A percentile compares a stretch with the other conserved stretches of the same genome.
phyloP scores from a whole-genome alignment of 2,329 filamentous ascomycete genomes.

The Cytospora piceicola region DNA sequence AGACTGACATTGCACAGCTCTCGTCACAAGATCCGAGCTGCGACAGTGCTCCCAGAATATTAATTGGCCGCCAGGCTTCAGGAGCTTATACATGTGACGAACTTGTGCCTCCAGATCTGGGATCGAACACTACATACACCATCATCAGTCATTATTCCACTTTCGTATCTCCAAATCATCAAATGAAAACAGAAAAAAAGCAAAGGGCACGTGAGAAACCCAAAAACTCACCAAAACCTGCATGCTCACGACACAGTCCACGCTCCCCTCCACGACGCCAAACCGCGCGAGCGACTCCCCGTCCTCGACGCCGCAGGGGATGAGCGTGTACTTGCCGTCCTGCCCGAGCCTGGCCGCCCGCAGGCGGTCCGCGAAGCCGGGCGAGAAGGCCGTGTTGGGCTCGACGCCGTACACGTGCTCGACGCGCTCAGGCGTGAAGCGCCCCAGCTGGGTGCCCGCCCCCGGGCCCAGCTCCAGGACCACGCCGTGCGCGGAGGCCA shows the following conservation, averaged over 20 bases:
- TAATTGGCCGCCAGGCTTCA: slow-evolving; percentile 51
- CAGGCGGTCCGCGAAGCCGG: slow-evolving; percentile 39
- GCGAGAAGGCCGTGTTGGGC: slow-evolving; percentile 42
- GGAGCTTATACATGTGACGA: slow-evolving; percentile 43
- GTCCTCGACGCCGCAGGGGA: slow-evolving; percentile 46
- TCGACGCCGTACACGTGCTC: slow-evolving; percentile 46
- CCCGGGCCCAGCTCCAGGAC: slow-evolving; percentile 51
- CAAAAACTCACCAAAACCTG: slow-evolving; percentile 42
- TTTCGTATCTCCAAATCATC: neutral
- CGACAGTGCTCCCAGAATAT: slow-evolving; percentile 51
- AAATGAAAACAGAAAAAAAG: too few species aligned
- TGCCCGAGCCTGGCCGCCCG: slow-evolving; percentile 36
- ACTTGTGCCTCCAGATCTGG: slow-evolving; percentile 36
- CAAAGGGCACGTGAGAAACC: too few species aligned
- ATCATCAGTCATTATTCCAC: neutral
- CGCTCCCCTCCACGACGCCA: slow-evolving; percentile 41
- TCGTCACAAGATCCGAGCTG: slow-evolving; percentile 38
- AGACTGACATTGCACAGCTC: slow-evolving; percentile 38
- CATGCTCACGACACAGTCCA: slow-evolving; percentile 48
- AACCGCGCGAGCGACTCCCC: slow-evolving; percentile 41
- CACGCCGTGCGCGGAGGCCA: slow-evolving; percentile 36
- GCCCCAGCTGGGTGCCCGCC: slow-evolving; percentile 47
- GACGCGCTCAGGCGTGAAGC: slow-evolving; percentile 41
- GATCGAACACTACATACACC: slow-evolving; percentile 41
- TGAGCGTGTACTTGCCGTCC: slow-evolving; percentile 43